phyloP scores from a whole-genome alignment of 2,329 filamentous ascomycete species.

The Parastagonospora avenae region DNA sequence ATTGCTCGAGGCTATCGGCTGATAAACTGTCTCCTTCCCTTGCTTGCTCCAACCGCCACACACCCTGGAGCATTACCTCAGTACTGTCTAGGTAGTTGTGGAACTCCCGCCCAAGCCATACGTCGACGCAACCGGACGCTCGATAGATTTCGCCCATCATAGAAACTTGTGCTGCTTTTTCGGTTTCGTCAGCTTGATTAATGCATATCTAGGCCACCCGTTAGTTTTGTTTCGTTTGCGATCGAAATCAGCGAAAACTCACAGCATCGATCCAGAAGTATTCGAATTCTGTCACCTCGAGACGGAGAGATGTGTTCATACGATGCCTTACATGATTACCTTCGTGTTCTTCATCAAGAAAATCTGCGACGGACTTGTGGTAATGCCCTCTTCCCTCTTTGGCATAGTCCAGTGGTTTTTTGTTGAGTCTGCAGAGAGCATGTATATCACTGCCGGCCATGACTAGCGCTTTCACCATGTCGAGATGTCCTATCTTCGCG shows the following conservation, averaged over 20 bases:
- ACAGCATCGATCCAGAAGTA: neutral
- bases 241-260: neutral
- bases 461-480: neutral
- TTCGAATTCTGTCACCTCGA: neutral
- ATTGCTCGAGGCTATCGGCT: neutral
- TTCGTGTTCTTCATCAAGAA: neutral
- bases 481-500: neutral
- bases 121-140: slow-evolving; percentile 3
- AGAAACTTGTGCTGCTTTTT: slow-evolving; percentile 7
- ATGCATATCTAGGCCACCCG: slow-evolving; percentile 2
- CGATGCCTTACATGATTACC: neutral
- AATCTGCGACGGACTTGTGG: neutral
- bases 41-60: neutral
- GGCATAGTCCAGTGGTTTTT: neutral
- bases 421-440: neutral
- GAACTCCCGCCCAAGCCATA: slow-evolving; percentile 7
- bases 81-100: neutral
- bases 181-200: slow-evolving; percentile 8
- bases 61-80: neutral
- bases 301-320: neutral
- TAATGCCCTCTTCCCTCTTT: neutral
- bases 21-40: neutral
- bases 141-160: slow-evolving; percentile 10
- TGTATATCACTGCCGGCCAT: neutral
- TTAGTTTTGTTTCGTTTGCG: neutral